Conservation (phyloP, 2,329 filamentous ascomycete genomes). For the Talaromyces funiculosus region DNA sequence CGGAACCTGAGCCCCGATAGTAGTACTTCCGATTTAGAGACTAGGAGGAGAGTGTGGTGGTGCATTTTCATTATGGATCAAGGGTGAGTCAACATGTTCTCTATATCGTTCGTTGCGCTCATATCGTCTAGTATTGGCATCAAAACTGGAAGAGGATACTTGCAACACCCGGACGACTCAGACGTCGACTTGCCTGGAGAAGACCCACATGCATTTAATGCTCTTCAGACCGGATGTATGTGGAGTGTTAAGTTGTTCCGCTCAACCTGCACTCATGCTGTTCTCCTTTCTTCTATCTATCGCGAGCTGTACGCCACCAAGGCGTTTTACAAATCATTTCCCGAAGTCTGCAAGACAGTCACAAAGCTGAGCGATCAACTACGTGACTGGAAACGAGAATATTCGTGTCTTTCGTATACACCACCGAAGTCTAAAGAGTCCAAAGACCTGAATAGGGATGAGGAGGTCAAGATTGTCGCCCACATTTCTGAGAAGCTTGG, state of each 20-base stretch:
- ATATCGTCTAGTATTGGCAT: constrained; percentile 52
- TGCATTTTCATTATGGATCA: constrained; percentile 67
- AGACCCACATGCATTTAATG: constrained; percentile 68
- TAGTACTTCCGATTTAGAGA: constrained; percentile 83
- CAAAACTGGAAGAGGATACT: constrained; percentile 59
- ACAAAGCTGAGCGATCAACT: constrained; percentile 79
- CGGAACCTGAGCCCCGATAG: constrained; percentile 80
- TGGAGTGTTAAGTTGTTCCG: constrained; percentile 88
- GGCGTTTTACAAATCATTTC: constrained; percentile 77
- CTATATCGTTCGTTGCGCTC: not conserved
- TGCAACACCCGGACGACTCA: constrained; percentile 72
- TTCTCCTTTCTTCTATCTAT: constrained; percentile 88
- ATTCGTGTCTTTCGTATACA: constrained; percentile 67
- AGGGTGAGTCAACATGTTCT: constrained; percentile 41
- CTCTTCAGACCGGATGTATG: constrained; percentile 58
- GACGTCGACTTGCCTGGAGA: constrained; percentile 87
- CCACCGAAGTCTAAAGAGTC: constrained; percentile 61
- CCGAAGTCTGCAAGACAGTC: constrained; percentile 83
- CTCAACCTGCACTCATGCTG: constrained; percentile 81
- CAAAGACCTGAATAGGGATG: constrained; percentile 76
- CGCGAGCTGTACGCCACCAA: constrained; percentile 82
- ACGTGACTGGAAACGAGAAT: constrained; percentile 86
- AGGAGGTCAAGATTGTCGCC: constrained; percentile 77
- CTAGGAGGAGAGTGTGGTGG: constrained; percentile 71
- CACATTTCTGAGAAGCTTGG: constrained; percentile 86